These are phyloP conservation scores for Ascochyta rabiei DNA, from an alignment of 2,329 filamentous ascomycete species.

Conservation along the genomic window DNA sequence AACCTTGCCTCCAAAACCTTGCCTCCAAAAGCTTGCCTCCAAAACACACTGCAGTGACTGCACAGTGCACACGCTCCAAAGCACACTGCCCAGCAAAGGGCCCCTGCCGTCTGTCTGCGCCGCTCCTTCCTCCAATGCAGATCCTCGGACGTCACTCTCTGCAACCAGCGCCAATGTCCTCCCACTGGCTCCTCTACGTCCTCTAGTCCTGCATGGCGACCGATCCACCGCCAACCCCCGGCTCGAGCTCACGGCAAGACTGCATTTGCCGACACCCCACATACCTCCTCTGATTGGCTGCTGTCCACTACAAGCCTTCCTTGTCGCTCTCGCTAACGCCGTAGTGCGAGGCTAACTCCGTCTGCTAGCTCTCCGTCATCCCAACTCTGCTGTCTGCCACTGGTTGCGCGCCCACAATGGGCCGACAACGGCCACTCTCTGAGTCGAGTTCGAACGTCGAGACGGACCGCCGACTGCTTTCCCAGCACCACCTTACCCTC, in stretches of 20 bases:
- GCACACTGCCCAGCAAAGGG: no score
- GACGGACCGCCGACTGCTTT: background rate
- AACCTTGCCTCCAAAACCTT: background rate
- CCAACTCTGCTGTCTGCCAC: constrained; percentile 9
- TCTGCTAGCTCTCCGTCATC: constrained; percentile 4
- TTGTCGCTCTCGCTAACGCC: constrained; percentile 4
- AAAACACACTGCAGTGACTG: no score
- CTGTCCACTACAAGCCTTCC: background rate
- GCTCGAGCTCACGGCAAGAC: constrained; percentile 9
- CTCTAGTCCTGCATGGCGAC: constrained; percentile 14
- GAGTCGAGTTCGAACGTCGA: constrained; percentile 13
- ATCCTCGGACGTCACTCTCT: constrained; percentile 12
- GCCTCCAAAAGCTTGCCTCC: no score
- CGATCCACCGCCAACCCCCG: constrained; percentile 11
- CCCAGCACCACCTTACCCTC: background rate
- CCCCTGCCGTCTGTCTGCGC: background rate
- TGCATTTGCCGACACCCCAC: constrained; percentile 1
- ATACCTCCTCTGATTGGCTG: constrained; percentile 2
- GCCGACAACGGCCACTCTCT: constrained; percentile 7
- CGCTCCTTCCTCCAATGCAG: constrained; percentile 11
- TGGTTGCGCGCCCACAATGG: constrained; percentile 8
- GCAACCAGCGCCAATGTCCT: constrained; percentile 1
- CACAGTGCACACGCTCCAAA: no score
- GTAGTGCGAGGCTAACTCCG: constrained; percentile 4
- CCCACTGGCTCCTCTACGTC: constrained; percentile 11